Base-by-base conservation (phyloP, 805 yeast species). In the Candida sonorensis region DNA sequence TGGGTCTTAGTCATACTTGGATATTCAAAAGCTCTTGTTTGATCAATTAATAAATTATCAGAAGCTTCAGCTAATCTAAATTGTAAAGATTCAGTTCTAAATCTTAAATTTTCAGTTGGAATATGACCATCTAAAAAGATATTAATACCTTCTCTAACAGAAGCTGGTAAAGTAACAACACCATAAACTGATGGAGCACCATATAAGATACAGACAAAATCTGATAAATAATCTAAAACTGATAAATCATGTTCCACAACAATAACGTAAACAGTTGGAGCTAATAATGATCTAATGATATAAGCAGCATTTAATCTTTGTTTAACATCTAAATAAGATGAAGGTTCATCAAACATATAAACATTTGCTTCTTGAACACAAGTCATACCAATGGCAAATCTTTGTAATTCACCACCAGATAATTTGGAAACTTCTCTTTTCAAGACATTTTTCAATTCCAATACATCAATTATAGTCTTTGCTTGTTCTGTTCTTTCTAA, bases 121-220 rank as follows among this genome's bases (percentile, higher is more conserved):
- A 92, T 86, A 60, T 86, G 90, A 68, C 99, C 99, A 57, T 92
- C 99, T 56, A 92, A 70, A 77, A 92, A 92, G 58, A 92, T 92
- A 61, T 92, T 92, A 60, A 92, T 92, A 67, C 99, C 99, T 72
- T 92, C 99, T 64, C 99, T 83, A 20, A 92, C 99, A 5, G 95
- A 84, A 0, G 95, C 65, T 33, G 99, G 99, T 59, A 92, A 69
- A 16, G 97, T 86, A 31, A 92, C 99, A 43, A 92, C 97, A 71
- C 99, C 99, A 58, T 92, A 92, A 27, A 92, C 96, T 7, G 97
- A 90, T 32, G 99, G 96, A 31, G 86, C 94, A 69, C 99, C 99
- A 58, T 92, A 92, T 36, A 92, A 65, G 50, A 92, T 92, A 75
- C 98, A 92, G 37, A 92, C 87, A 48, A 81, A 92, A 66, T 92